A percentile compares a stretch with the other conserved stretches of the same genome.
phyloP scores from a whole-genome alignment of 345 rosid genomes.

The Lepidium didymum region DNA sequence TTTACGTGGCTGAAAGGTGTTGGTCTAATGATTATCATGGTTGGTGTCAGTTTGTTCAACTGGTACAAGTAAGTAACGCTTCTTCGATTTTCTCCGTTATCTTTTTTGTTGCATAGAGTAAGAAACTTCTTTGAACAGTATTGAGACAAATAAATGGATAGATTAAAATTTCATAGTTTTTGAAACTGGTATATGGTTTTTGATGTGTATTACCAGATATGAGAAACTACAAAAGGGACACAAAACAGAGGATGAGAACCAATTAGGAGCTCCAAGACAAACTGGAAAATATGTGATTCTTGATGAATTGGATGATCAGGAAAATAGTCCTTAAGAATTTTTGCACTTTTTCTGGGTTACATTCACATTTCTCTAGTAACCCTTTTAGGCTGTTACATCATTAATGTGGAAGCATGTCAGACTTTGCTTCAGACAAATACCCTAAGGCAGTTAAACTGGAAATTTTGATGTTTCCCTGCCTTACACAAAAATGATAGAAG shows the following conservation, averaged over 20 bases:
- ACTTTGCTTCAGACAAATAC: background rate
- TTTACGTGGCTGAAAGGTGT: conserved; percentile 92
- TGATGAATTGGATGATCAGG: conserved; percentile 77
- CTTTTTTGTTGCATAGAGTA: background rate
- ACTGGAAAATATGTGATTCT: conserved; percentile 78
- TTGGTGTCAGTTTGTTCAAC: conserved; percentile 89
- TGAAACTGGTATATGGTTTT: background rate
- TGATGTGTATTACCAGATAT: conserved; percentile 43
- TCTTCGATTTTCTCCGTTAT: background rate
- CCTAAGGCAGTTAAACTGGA: background rate
- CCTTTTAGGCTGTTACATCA: background rate
- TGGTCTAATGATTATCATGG: conserved; percentile 79
- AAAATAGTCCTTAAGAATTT: conserved; percentile 32
- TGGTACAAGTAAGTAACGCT: conserved; percentile 89
- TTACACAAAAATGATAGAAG: background rate
- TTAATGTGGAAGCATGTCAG: background rate
- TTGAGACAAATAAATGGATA: background rate
- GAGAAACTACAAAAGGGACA: conserved; percentile 54
- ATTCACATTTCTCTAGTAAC: background rate
- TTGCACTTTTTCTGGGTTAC: background rate
- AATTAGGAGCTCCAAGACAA: conserved; percentile 20
- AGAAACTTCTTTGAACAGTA: background rate
- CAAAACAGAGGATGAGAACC: conserved; percentile 28
- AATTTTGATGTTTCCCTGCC: conserved; percentile 1
- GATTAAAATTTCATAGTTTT: background rate